Evolutionary conservation across 495 filamentous ascomycete genomes (phyloP), one percentile per base, ranked within the genome.

Genomic region (Cercophora sp.): DNA sequence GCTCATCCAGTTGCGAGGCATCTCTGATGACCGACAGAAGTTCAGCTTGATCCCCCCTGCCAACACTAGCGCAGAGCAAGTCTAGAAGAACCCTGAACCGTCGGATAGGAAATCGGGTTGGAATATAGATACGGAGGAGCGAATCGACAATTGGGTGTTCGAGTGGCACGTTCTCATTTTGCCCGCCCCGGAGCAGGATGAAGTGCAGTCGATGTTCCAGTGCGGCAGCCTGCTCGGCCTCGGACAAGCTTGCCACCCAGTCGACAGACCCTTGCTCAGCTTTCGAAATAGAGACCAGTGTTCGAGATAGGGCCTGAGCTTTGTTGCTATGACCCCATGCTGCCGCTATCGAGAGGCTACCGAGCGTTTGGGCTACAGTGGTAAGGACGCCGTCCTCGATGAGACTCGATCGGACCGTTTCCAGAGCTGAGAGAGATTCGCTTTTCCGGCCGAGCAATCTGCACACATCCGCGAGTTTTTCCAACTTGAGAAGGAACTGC

Each of bases 201-300:
- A 70, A 68, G 26, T 75, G 62, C 19, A 80, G 48, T 29, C 71
- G 66, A 35, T 79, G 73, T 55, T 82, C 79, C 23, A 80, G 59
- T 9, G 72, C 67, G 13, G 71, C 74, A 4, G 73, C 76, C 41
- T 70, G 72, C 50, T 82, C 74, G 1, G 48, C 31, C 22, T 74
- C 73, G n/a, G 56, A 46, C 4, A 76, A 47, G 23, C 71, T 51
- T 44, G 67, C 68, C 2, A 67, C 73, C 74, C 73, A 76, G 48
- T 77, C 72, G 19, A 71, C 61, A 42, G 63, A 64, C 22, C 66
- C 70, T 20, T 68, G 59, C 35, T 79, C 76, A 34, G 77, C 59
- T 35, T 75, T 79, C 6, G 76, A 53, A 15, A 79, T 61, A 4
- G 72, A 70, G 20, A 69, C 55, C 15, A 80, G 57, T 0, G 73